Evolutionary conservation across 2,329 filamentous ascomycete species (phyloP).

Genomic region (Monilinia fructigena): DNA sequence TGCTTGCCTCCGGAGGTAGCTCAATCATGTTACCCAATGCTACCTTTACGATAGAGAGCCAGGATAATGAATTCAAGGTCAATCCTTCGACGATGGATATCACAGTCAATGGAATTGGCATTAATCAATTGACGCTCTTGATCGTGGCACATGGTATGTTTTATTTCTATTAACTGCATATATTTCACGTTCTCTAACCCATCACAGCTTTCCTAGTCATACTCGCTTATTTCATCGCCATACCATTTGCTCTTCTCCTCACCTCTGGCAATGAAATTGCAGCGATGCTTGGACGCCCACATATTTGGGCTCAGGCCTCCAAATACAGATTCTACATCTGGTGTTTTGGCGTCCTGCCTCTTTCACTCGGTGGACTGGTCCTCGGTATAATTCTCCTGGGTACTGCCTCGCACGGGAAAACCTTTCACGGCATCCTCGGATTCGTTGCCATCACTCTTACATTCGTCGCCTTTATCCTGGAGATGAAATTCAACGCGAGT

Average conservation of each 20-base stretch:
- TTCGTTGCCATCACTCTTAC: background rate
- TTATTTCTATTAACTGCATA: background rate
- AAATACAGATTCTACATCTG: slow-evolving; percentile 16
- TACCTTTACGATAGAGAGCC: background rate
- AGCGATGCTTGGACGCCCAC: slow-evolving; percentile 1
- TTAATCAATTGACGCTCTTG: background rate
- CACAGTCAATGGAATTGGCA: background rate
- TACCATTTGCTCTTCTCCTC: slow-evolving; percentile 10
- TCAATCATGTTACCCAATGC: background rate
- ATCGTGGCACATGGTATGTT: slow-evolving; percentile 21
- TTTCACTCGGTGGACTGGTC: background rate
- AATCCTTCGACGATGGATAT: slow-evolving; percentile 3
- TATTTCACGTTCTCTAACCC: background rate
- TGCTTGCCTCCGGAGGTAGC: background rate
- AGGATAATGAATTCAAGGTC: slow-evolving; percentile 9
- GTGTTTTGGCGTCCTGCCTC: background rate
- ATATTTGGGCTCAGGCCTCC: slow-evolving; percentile 13
- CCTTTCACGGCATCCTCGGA: background rate
- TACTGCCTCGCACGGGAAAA: background rate
- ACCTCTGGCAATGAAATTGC: slow-evolving; percentile 19
- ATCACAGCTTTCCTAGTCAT: slow-evolving; percentile 2
- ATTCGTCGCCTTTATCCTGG: background rate
- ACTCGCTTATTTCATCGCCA: slow-evolving; percentile 14
- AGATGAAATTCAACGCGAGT: background rate
- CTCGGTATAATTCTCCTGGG: slow-evolving; percentile 11